These are phyloP conservation scores for Mucor sp. DNA, from an alignment of 371 early-diverging fungal genomes.

Conservation along the genomic window DNA sequence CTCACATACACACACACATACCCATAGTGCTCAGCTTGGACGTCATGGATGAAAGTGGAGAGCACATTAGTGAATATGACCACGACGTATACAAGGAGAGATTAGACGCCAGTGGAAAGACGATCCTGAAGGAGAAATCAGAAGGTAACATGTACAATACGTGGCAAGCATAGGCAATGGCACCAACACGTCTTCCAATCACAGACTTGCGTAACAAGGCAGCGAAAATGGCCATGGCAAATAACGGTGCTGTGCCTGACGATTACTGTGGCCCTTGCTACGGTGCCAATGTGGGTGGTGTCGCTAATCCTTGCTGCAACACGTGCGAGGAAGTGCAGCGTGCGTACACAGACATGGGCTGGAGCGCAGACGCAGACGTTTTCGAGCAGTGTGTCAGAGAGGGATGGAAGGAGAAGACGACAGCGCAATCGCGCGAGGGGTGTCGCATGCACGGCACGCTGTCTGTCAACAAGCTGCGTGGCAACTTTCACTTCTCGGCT, in stretches of 20 bases:
- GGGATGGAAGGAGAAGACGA: slow-evolving; percentile 73
- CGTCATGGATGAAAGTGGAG: slow-evolving; percentile 90
- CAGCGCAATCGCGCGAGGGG: slow-evolving; percentile 81
- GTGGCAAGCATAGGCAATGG: background rate
- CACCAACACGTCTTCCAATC: background rate
- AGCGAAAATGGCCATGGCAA: slow-evolving; percentile 13
- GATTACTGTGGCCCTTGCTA: slow-evolving; percentile 91
- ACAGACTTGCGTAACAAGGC: slow-evolving; percentile 26
- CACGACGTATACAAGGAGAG: slow-evolving; percentile 84
- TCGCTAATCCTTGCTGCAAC: slow-evolving; percentile 80
- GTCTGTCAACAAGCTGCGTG: slow-evolving; percentile 86
- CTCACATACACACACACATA: background rate
- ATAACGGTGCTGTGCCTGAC: slow-evolving; percentile 12
- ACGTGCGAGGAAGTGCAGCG: slow-evolving; percentile 89
- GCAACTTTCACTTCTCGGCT: slow-evolving; percentile 92
- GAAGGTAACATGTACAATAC: slow-evolving; percentile 32
- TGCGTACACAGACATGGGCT: slow-evolving; percentile 79
- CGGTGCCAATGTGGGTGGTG: slow-evolving; percentile 65
- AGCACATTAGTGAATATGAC: slow-evolving; percentile 79
- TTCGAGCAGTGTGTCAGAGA: slow-evolving; percentile 92
- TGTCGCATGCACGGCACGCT: slow-evolving; percentile 86
- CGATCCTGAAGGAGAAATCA: slow-evolving; percentile 59
- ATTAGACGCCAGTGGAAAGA: slow-evolving; percentile 68
- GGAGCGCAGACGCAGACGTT: slow-evolving; percentile 75
- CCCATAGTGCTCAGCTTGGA: slow-evolving; percentile 80